Percentiles rank a stretch among this genome's conserved stretches.
These are phyloP conservation scores for Phoenix roebelenii DNA, from an alignment of 176 grass and related monocot species.

Conservation along the genomic window DNA sequence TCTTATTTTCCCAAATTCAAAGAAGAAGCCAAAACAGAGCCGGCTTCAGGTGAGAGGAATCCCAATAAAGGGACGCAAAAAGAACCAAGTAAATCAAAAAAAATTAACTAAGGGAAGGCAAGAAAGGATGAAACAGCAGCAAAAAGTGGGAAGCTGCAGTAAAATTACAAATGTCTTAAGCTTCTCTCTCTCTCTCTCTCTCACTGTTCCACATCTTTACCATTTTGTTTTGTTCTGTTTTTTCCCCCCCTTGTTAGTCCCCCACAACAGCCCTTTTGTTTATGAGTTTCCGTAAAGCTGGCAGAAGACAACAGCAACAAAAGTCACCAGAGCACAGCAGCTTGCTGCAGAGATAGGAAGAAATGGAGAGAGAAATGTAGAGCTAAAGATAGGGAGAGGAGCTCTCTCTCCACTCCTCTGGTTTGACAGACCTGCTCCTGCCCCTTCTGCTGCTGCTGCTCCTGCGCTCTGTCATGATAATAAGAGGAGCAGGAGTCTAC, in stretches of 20 bases:
- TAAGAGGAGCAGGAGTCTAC: conserved; percentile 14
- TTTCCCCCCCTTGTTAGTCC: neutral
- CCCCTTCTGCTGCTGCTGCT: neutral
- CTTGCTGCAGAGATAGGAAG: conserved; percentile 38
- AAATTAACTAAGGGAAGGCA: no score
- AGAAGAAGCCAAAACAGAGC: no score
- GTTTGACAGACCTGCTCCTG: neutral
- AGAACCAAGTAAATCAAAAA: no score
- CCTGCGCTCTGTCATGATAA: conserved; percentile 8
- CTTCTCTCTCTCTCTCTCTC: neutral
- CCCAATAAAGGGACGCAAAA: no score
- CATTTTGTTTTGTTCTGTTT: conserved; percentile 4
- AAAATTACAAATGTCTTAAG: neutral
- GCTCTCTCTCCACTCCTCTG: no score
- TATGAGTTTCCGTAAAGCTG: conserved; percentile 77
- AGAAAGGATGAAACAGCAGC: conserved; percentile 2
- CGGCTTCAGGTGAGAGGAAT: no score
- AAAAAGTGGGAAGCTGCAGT: conserved; percentile 4
- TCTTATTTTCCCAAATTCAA: no score
- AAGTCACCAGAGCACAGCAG: conserved; percentile 63
- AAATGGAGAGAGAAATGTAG: neutral
- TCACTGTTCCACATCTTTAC: neutral
- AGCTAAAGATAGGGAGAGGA: neutral
- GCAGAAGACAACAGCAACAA: conserved; percentile 55
- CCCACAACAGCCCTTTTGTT: conserved; percentile 30